Evolutionary conservation across 495 filamentous ascomycete species (phyloP).

Genomic region (Podospora appendiculata): DNA sequence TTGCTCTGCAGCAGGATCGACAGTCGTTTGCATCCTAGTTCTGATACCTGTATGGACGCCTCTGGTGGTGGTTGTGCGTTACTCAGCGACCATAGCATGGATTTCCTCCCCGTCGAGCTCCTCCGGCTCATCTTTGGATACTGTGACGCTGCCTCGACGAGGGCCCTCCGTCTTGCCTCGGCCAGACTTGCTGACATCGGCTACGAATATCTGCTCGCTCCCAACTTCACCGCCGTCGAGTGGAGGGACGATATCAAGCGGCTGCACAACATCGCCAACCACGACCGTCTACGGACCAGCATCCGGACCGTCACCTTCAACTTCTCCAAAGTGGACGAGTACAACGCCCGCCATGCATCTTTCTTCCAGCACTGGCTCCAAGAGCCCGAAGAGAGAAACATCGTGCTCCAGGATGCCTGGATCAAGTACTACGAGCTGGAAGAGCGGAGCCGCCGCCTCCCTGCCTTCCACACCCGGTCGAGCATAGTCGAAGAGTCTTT

Average conservation of each 20-base stretch:
- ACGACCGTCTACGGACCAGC: slow-evolving; percentile 31
- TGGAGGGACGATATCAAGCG: slow-evolving; percentile 40
- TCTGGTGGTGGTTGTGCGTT: slow-evolving; percentile 1
- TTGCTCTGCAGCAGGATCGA: neutral
- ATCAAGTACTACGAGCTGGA: slow-evolving; percentile 31
- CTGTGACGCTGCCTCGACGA: slow-evolving; percentile 31
- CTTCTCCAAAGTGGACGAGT: slow-evolving; percentile 35
- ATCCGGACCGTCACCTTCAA: slow-evolving; percentile 38
- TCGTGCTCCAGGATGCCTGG: slow-evolving; percentile 29
- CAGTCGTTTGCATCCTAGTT: neutral
- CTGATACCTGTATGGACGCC: neutral
- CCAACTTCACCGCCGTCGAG: slow-evolving; percentile 33
- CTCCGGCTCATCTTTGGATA: slow-evolving; percentile 37
- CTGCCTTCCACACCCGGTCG: slow-evolving; percentile 30
- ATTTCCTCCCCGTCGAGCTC: slow-evolving; percentile 38
- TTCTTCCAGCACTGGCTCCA: slow-evolving; percentile 35
- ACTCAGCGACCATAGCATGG: slow-evolving; percentile 14
- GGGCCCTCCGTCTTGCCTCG: slow-evolving; percentile 31
- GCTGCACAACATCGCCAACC: slow-evolving; percentile 33
- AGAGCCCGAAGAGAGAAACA: slow-evolving; percentile 28
- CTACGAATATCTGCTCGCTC: slow-evolving; percentile 34
- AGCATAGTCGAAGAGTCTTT: slow-evolving; percentile 33
- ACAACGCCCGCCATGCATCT: slow-evolving; percentile 31
- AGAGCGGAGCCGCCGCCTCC: slow-evolving; percentile 22
- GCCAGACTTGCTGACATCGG: slow-evolving; percentile 33